phyloP scores from a whole-genome alignment of 345 rosid genomes.

The Psidium friedrichsthalianum region DNA sequence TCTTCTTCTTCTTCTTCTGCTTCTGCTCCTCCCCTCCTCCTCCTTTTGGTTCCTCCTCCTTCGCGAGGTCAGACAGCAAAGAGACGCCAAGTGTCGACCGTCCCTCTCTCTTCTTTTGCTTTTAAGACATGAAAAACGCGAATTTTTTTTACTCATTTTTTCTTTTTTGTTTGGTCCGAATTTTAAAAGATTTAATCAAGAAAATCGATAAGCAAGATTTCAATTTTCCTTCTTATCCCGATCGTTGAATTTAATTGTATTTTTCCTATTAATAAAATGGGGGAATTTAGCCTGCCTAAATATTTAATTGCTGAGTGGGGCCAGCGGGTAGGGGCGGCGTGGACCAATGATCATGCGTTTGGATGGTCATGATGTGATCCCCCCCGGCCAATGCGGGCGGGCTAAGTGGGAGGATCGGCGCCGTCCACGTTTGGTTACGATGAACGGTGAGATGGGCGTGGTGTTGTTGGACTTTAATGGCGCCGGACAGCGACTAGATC shows the following conservation, averaged over 20 bases:
- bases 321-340: conserved; percentile 15
- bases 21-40: not conserved
- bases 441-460: not conserved
- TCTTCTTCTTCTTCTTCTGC: no score
- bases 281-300: not conserved
- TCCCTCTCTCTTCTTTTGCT: not conserved
- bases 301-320: conserved; percentile 12
- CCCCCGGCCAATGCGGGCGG: not conserved
- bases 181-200: no score
- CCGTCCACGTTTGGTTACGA: conserved; percentile 14
- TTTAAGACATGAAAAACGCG: conserved; percentile 13
- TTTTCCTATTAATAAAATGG: not conserved
- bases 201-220: no score
- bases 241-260: not conserved
- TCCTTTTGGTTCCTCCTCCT: conserved; percentile 2
- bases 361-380: not conserved
- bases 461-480: not conserved
- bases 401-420: not conserved
- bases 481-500: not conserved
- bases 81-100: conserved; percentile 34
- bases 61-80: conserved; percentile 4
- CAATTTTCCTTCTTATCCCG: not conserved
- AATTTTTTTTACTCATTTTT: not conserved
- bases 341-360: conserved; percentile 17
- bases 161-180: no score